Evolutionary conservation across 1,284 basidiomycete genomes (phyloP).

Genomic region (Neonothopanus nambi): DNA sequence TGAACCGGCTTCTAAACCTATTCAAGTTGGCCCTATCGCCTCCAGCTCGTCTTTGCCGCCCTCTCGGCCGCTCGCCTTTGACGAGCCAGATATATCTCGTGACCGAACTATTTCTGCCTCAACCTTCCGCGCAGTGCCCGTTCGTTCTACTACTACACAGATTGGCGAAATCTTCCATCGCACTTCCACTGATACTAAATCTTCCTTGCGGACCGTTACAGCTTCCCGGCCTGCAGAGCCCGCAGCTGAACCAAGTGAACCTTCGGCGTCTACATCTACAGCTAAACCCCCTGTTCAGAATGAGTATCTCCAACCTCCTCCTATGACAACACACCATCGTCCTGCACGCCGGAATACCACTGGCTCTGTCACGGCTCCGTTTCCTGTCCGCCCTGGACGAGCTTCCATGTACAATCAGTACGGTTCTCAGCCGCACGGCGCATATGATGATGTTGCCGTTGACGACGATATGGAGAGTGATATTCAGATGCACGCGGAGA

Average conservation of each 20-base stretch:
- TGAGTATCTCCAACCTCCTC: conserved; percentile 52
- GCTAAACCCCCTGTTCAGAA: conserved; percentile 35
- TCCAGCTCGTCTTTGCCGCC: no score
- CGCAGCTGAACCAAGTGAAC: conserved; percentile 16
- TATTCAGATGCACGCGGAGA: conserved; percentile 84
- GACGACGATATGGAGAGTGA: conserved; percentile 38
- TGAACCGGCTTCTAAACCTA: background rate
- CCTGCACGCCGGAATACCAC: conserved; percentile 53
- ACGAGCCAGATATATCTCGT: background rate
- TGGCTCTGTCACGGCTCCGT: conserved; percentile 9
- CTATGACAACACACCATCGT: conserved; percentile 28
- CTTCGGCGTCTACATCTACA: conserved; percentile 15
- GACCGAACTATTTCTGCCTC: conserved; percentile 7
- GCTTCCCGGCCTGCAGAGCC: conserved; percentile 27
- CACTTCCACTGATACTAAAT: conserved; percentile 50
- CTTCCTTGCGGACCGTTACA: conserved; percentile 16
- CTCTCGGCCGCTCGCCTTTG: no score
- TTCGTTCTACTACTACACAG: no score
- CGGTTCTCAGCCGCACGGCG: conserved; percentile 9
- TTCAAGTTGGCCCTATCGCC: no score
- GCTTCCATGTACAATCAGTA: conserved; percentile 9
- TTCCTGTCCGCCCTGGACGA: background rate
- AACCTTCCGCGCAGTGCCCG: conserved; percentile 18
- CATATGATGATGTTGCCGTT: conserved; percentile 41
- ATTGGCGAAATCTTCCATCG: conserved; percentile 21